A percentile compares a stretch with the other conserved stretches of the same genome.
These are phyloP conservation scores for Aegle marmelos DNA, from an alignment of 345 rosid species.

Conservation along the genomic window DNA sequence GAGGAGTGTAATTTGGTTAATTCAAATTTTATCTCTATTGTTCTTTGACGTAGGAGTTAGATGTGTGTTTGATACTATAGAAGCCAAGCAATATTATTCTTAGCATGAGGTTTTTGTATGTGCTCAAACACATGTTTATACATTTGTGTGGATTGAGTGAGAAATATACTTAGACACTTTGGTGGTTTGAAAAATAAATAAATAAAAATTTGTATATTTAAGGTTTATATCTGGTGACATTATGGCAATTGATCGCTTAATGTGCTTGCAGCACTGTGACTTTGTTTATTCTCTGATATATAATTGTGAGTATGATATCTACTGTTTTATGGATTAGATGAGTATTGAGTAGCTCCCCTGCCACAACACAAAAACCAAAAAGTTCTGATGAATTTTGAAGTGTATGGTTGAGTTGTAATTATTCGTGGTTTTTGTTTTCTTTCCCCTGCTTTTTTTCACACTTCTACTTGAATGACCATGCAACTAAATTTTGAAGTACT, in stretches of 20 bases:
- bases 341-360: neutral
- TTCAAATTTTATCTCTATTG: neutral
- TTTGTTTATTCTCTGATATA: neutral
- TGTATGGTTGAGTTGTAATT: neutral
- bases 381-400: neutral
- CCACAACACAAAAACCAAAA: no score
- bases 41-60: neutral
- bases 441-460: neutral
- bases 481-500: conserved; percentile 12
- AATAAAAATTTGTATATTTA: no score
- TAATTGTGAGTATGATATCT: neutral
- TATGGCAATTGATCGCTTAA: neutral
- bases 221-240: neutral
- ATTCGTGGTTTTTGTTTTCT: neutral
- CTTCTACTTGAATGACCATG: neutral
- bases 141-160: neutral
- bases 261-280: neutral
- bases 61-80: neutral
- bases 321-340: neutral
- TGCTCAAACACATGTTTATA: neutral
- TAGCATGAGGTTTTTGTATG: neutral
- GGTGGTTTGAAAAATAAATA: neutral
- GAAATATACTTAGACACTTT: neutral
- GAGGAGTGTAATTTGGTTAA: neutral
- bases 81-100: neutral